Evolutionary conservation across 2,329 filamentous ascomycete genomes (phyloP), one percentile per base, ranked within the genome.

Genomic region (Emericellopsis atlantica): DNA sequence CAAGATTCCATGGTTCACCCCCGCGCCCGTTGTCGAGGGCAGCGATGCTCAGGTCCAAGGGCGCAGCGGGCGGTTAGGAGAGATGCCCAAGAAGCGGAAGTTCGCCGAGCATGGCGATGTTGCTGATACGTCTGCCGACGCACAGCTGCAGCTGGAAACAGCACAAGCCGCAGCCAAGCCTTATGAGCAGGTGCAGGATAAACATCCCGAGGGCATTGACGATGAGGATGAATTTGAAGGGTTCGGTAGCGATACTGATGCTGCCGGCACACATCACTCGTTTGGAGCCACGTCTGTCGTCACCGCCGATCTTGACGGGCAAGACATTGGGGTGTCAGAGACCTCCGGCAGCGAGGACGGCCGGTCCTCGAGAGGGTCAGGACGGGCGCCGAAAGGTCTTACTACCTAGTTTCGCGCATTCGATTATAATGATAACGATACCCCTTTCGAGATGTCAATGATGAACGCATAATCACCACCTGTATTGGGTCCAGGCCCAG

Each of bases 1-100:
- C 43, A 95, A 90, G 63, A 85, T 96, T 22, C 92, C 92, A 2
- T 98, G 93, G 92, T 98, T 88, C 55, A 92, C 85, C 0, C 79
- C 87, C 8, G 81, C 88, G 9, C 87, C 89, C 2, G 67, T 64
- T 12, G 64, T 65, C 3, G 72, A 74, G 9, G 71, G 72, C 26
- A 67, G 64, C 12, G 62, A 63, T 10, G 32, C 7, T 6, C 38
- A 40, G 12, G 63, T 81, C n/a, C 76, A 80, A 46, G 84, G 85
- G 5, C 76, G 88, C 37, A 75, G 84, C 45, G 88, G 88, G 11
- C 74, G 78, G 49, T 67, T 94, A 0, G 89, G 89, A 15, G 87
- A 95, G 61, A 95, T 94, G 80, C 77, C 76, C 34, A 81, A 79
- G 62, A 85, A 93, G 64, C 83, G 90, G 52, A 80, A 80, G 51